These are phyloP conservation scores for Nemophila menziesii DNA, from an alignment of 257 asterid genomes.

Conservation along the genomic window DNA sequence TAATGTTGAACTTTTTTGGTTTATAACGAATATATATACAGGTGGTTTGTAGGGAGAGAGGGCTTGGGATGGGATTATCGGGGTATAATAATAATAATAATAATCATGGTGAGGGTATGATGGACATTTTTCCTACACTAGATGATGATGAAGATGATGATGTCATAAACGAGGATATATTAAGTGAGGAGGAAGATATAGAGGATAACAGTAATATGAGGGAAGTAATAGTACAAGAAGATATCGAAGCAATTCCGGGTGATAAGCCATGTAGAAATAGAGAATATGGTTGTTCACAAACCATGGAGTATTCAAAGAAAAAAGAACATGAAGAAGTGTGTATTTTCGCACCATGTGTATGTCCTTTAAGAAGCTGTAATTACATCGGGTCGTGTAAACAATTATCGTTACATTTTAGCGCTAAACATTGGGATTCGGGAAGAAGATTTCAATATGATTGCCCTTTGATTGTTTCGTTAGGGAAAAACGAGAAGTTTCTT, in stretches of 20 bases:
- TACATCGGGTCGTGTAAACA: constrained; percentile 53
- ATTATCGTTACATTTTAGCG: constrained; percentile 65
- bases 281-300: constrained; percentile 63
- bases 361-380: constrained; percentile 62
- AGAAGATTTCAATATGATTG: constrained; percentile 67
- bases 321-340: constrained; percentile 67
- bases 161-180: no score
- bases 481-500: constrained; percentile 62
- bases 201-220: constrained; percentile 32
- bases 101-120: no score
- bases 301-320: constrained; percentile 36
- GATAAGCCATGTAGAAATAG: constrained; percentile 59
- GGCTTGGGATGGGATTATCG: constrained; percentile 72
- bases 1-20: no score
- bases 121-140: not conserved
- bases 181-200: constrained; percentile 45
- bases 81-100: no score
- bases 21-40: no score
- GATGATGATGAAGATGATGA: constrained; percentile 26
- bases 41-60: constrained; percentile 97
- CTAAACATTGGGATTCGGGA: constrained; percentile 77
- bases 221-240: constrained; percentile 37
- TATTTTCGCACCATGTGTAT: constrained; percentile 55
- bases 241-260: constrained; percentile 32
- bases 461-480: constrained; percentile 52